Base-by-base conservation (phyloP, 192 early-diverging fungal species). In the Radiomyces spectabilis region DNA sequence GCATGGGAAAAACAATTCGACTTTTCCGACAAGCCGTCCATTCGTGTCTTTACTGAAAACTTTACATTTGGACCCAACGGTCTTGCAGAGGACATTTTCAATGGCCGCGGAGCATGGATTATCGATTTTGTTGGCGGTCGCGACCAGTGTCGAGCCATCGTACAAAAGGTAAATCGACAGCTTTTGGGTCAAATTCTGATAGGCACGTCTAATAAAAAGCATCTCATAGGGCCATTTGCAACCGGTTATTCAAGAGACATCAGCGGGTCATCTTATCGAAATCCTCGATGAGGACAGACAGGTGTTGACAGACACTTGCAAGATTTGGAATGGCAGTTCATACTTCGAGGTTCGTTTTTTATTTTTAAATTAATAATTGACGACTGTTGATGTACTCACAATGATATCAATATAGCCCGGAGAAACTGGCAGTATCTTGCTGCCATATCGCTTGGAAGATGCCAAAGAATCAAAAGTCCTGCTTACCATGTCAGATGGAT, bases 51-150 rank as follows among this genome's bases (percentile, higher is more conserved):
- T 1, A 35, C 63, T 30, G 57, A 59, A 4, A 31, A 60, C 0
- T 51, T 74, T 27, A 52, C 59, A 15, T 63, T 77, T 43, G 64
- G 67, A 15, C 52, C 59, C 0, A 15, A 22, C 2, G 53, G 58
- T 2, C 39, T 70, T 18, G 47, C 66, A 3, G 53, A 61, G 5
- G 73, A 74, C 27, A 22, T 69, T 8, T 56, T 66, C n/a, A 40
- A 50, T 16, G 63, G 73, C 15, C 56, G 76, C 12, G 76, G 76
- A 5, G 53, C 61, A 7, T 78, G 73, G 66, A 57, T 78, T 0
- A 55, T 78, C 51, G 76, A 78, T 45, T 58, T 78, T 5, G 61
- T 78, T 9, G 53, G 69, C 24, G 68, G 66, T 32, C 48, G 62
- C 12, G 51, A 72, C 34, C 74, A 67, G 37, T 65, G 68, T 35